phyloP scores from a whole-genome alignment of 2,329 filamentous ascomycete species.

The Diaporthe capsici region DNA sequence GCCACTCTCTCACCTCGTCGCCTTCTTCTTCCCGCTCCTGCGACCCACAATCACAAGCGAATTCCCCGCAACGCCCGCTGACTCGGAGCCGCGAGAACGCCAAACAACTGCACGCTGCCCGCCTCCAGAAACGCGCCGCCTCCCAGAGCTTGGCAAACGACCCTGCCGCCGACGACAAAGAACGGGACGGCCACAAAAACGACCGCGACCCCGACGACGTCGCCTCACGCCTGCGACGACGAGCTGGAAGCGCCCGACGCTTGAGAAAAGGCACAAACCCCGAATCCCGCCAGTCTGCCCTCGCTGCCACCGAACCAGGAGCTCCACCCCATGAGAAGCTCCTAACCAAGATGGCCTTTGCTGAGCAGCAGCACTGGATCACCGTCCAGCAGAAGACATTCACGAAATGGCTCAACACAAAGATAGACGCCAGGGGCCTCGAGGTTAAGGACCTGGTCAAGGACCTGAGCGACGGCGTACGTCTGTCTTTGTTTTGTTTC shows the following conservation, averaged over 20 bases:
- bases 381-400: constrained; percentile 98
- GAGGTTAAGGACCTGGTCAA: constrained; percentile 88
- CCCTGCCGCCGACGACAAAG: constrained; percentile 49
- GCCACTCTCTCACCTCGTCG: constrained; percentile 6
- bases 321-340: constrained; percentile 62
- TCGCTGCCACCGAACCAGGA: constrained; percentile 53
- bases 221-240: constrained; percentile 28
- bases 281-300: constrained; percentile 49
- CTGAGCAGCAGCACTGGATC: constrained; percentile 77
- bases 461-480: constrained; percentile 93
- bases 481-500: constrained; percentile 53
- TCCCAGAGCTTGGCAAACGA: constrained; percentile 52
- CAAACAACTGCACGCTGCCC: constrained; percentile 64
- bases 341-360: constrained; percentile 72
- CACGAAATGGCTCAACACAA: constrained; percentile 99
- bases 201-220: constrained; percentile 44
- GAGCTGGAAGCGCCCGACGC: constrained; percentile 36
- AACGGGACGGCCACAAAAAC: constrained; percentile 46
- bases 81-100: constrained; percentile 60
- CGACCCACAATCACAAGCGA: constrained; percentile 35
- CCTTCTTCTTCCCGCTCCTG: background rate
- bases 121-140: constrained; percentile 52
- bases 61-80: constrained; percentile 41
- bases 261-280: constrained; percentile 51
- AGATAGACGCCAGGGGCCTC: constrained; percentile 83